phyloP scores from a whole-genome alignment of 805 yeast genomes.

The Pichia sporocuriosa region DNA sequence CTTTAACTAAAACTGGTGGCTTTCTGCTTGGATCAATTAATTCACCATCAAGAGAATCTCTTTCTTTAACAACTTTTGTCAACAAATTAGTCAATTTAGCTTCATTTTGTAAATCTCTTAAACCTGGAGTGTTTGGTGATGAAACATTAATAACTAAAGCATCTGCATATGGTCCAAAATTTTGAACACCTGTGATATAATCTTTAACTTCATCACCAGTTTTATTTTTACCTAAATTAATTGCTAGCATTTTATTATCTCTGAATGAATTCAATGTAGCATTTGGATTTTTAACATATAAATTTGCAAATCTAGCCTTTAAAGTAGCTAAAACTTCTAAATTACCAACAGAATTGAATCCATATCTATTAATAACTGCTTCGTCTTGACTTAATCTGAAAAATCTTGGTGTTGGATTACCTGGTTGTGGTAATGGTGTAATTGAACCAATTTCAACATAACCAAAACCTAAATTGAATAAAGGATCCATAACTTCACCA shows the following conservation, averaged over 20 bases:
- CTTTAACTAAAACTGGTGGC: slow-evolving; percentile 84
- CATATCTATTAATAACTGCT: slow-evolving; percentile 91
- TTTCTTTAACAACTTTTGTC: slow-evolving; percentile 58
- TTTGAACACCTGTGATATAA: slow-evolving; percentile 75
- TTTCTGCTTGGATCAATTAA: slow-evolving; percentile 33
- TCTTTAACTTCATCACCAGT: slow-evolving; percentile 85
- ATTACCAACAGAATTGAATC: slow-evolving; percentile 91
- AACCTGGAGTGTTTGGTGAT: slow-evolving; percentile 94
- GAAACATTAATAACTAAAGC: slow-evolving; percentile 87
- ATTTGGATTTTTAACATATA: slow-evolving; percentile 22
- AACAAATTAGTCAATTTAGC: slow-evolving; percentile 63
- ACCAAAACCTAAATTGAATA: slow-evolving; percentile 73
- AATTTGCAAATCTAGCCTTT: slow-evolving; percentile 51
- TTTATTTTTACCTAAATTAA: slow-evolving; percentile 90
- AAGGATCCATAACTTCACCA: slow-evolving; percentile 82
- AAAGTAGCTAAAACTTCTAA: slow-evolving; percentile 63
- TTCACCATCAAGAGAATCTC: slow-evolving; percentile 44
- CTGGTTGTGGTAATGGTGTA: slow-evolving; percentile 90
- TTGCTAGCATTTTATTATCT: slow-evolving; percentile 61
- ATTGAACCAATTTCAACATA: slow-evolving; percentile 91
- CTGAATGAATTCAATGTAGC: slow-evolving; percentile 40
- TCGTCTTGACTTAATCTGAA: slow-evolving; percentile 79
- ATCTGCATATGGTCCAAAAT: slow-evolving; percentile 80
- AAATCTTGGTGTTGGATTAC: slow-evolving; percentile 89
- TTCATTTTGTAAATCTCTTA: slow-evolving; percentile 79